A percentile compares a stretch with the other conserved stretches of the same genome.
Evolutionary conservation across 306 rosid species (phyloP).

Genomic region (Gleditsia sinensis): DNA sequence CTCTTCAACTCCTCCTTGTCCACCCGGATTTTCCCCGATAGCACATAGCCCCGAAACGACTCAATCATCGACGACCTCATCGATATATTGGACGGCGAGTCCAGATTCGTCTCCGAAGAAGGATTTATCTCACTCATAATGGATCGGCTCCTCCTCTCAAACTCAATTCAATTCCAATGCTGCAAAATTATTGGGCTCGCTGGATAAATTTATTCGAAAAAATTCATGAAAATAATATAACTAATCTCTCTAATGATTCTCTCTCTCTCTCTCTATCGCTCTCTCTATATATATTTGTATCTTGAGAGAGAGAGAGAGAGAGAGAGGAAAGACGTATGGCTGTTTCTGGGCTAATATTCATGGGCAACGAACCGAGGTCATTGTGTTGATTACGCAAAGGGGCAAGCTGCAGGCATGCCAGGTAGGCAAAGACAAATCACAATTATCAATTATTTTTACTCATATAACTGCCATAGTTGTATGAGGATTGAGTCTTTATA

Average conservation of each 20-base stretch:
- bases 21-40: slow-evolving; percentile 66
- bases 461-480: no score
- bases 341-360: no score
- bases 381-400: no score
- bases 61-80: slow-evolving; percentile 66
- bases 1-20: slow-evolving; percentile 78
- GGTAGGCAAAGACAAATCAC: no score
- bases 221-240: background rate
- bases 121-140: background rate
- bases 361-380: no score
- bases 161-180: background rate
- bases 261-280: no score
- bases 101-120: slow-evolving; percentile 31
- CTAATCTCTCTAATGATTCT: background rate
- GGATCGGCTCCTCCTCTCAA: background rate
- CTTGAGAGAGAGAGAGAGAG: background rate
- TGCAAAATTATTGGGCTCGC: background rate
- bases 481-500: no score
- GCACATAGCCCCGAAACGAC: slow-evolving; percentile 65
- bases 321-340: no score
- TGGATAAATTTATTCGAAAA: background rate
- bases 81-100: slow-evolving; percentile 51
- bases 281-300: background rate
- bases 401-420: no score
- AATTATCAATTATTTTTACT: no score